Percentiles rank a stretch among this genome's conserved stretches.
Evolutionary conservation across 495 filamentous ascomycete genomes (phyloP).

Genomic region (Gamarada debralockiae): DNA sequence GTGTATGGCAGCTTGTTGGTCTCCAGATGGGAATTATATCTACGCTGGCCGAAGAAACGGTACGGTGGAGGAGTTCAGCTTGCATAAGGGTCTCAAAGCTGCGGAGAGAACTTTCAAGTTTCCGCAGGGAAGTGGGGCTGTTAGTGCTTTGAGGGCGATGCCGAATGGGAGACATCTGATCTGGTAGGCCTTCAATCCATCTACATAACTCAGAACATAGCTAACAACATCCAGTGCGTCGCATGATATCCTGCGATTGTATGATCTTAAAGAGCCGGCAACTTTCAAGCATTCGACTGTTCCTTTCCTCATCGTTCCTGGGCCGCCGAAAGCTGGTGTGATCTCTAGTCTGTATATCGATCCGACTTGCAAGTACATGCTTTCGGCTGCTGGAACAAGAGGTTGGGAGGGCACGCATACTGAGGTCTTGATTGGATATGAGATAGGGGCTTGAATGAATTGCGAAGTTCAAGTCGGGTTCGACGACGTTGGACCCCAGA

Average conservation of each 20-base stretch:
- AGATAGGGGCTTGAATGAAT: slow-evolving; percentile 52
- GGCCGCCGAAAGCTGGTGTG: slow-evolving; percentile 83
- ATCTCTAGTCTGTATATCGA: slow-evolving; percentile 82
- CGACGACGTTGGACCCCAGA: too few species aligned
- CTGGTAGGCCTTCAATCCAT: slow-evolving; percentile 51
- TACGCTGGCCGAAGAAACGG: slow-evolving; percentile 91
- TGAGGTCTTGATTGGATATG: slow-evolving; percentile 91
- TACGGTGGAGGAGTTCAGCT: slow-evolving; percentile 88
- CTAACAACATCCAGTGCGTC: slow-evolving; percentile 57
- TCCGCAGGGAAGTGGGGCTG: slow-evolving; percentile 81
- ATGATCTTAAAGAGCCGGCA: slow-evolving; percentile 72
- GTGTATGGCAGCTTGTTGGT: slow-evolving; percentile 99
- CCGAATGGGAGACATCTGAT: slow-evolving; percentile 89
- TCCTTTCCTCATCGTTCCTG: slow-evolving; percentile 91
- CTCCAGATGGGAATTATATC: slow-evolving; percentile 90
- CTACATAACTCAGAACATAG: neutral
- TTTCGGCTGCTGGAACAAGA: slow-evolving; percentile 83
- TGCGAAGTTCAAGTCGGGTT: too few species aligned
- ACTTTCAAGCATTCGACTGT: slow-evolving; percentile 70
- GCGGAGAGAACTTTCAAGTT: slow-evolving; percentile 85
- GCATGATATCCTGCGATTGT: slow-evolving; percentile 89
- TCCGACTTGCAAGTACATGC: slow-evolving; percentile 83
- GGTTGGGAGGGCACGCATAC: slow-evolving; percentile 95
- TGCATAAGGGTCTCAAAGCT: slow-evolving; percentile 72
- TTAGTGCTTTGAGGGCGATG: slow-evolving; percentile 85